Conservation (phyloP, 441 rosid genomes). For the Melastoma candidum region DNA sequence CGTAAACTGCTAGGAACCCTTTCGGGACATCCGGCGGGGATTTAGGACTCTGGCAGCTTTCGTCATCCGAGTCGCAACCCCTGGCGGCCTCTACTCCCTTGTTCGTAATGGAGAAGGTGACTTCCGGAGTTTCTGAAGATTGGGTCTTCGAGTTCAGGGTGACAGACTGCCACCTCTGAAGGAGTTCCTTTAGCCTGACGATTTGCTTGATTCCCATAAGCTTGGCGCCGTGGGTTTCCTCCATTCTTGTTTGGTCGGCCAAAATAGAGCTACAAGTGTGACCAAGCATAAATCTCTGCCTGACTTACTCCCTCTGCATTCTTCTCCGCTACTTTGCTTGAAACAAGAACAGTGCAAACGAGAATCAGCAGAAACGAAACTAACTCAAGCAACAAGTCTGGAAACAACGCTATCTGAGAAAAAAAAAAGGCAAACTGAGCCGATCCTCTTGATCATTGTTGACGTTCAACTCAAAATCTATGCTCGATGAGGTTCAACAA, state of each 20-base stretch:
- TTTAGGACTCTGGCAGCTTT: slow-evolving; percentile 52
- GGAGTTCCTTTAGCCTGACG: slow-evolving; percentile 68
- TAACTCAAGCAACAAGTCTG: no score
- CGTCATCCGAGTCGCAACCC: slow-evolving; percentile 75
- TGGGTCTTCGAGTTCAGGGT: slow-evolving; percentile 36
- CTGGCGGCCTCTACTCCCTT: slow-evolving; percentile 32
- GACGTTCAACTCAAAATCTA: no score
- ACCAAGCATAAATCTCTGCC: no score
- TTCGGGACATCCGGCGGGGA: slow-evolving; percentile 75
- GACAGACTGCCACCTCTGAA: slow-evolving; percentile 77
- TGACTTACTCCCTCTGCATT: no score
- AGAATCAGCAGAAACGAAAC: no score
- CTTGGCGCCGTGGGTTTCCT: slow-evolving; percentile 43
- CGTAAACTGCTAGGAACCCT: slow-evolving; percentile 84
- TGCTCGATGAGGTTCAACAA: no score
- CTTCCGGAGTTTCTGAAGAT: slow-evolving; percentile 15
- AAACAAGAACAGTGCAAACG: no score
- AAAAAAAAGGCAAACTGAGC: no score
- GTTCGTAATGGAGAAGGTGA: slow-evolving; percentile 31
- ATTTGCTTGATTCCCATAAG: slow-evolving; percentile 71
- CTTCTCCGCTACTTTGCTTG: no score
- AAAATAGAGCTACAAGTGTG: slow-evolving; percentile 3
- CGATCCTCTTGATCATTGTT: no score
- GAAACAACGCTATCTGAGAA: no score
- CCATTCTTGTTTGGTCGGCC: slow-evolving; percentile 36